A percentile compares a stretch with the other conserved stretches of the same genome.
Evolutionary conservation across 345 rosid genomes (phyloP).

Genomic region (Limnanthes douglasii): DNA sequence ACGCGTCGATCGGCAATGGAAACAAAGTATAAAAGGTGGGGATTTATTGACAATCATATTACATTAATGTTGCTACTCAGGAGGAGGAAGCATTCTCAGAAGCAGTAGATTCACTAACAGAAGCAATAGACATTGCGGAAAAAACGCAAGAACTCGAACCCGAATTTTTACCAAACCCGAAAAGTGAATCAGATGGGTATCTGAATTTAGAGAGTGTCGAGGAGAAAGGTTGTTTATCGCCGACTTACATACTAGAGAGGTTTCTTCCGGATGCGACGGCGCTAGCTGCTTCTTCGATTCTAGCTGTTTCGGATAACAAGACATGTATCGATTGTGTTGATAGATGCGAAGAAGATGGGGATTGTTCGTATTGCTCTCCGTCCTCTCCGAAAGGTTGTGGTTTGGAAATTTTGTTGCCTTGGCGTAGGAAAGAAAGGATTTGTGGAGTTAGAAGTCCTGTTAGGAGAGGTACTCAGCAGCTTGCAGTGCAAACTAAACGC

Average conservation of each 20-base stretch:
- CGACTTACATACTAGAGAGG: constrained; percentile 37
- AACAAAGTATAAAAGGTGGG: no score
- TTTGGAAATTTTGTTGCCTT: constrained; percentile 27
- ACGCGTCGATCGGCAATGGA: no score
- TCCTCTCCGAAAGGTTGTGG: constrained; percentile 29
- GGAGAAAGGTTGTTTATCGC: constrained; percentile 12
- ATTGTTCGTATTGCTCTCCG: no score
- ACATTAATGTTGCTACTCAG: no score
- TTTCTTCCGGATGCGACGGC: constrained; percentile 50
- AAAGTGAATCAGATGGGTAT: no score
- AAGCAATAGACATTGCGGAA: constrained; percentile 47
- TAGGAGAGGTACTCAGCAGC: no score
- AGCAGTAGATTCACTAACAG: constrained; percentile 40
- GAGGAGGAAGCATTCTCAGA: constrained; percentile 15
- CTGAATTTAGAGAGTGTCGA: constrained; percentile 10
- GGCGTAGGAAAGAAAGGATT: constrained; percentile 39
- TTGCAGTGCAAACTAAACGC: no score
- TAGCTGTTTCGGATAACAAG: constrained; percentile 11
- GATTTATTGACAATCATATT: no score
- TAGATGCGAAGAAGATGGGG: not conserved
- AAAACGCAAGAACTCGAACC: constrained; percentile 14
- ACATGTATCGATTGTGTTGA: constrained; percentile 5
- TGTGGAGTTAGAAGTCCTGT: constrained; percentile 31
- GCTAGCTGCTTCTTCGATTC: constrained; percentile 36
- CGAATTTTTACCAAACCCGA: constrained; percentile 1